Conservation (phyloP, 768 basidiomycete genomes). For the Phaeotremella fagi region DNA sequence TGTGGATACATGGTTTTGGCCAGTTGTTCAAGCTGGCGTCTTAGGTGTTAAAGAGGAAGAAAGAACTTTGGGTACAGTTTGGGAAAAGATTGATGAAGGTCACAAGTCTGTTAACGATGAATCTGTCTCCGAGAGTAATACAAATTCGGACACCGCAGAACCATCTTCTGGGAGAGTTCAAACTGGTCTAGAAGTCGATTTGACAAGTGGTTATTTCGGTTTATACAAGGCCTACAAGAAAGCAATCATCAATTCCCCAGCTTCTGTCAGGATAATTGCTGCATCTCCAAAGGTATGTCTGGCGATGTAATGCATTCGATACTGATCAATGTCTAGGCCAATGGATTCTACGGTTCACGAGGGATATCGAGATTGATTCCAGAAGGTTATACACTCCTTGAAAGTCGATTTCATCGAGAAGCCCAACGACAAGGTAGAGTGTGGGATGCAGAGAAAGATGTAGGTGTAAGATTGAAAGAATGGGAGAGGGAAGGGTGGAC, state of each 20-base stretch:
- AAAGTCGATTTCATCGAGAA: conserved; percentile 63
- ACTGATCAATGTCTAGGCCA: conserved; percentile 59
- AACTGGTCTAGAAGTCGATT: conserved; percentile 54
- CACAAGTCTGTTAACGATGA: conserved; percentile 42
- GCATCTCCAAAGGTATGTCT: conserved; percentile 73
- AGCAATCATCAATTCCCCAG: conserved; percentile 57
- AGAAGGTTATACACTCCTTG: conserved; percentile 85
- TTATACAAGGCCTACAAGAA: conserved; percentile 74
- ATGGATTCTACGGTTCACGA: conserved; percentile 85
- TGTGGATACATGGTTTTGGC: conserved; percentile 61
- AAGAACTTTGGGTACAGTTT: conserved; percentile 49
- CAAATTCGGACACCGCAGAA: not conserved
- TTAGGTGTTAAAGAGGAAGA: conserved; percentile 85
- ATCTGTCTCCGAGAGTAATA: conserved; percentile 3
- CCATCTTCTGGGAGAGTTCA: not conserved
- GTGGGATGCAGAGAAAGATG: conserved; percentile 23
- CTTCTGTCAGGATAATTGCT: conserved; percentile 65
- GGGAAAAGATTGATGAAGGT: conserved; percentile 37
- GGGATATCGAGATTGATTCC: conserved; percentile 92
- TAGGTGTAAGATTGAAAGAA: conserved; percentile 69
- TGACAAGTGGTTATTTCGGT: conserved; percentile 95
- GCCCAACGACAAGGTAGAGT: conserved; percentile 25
- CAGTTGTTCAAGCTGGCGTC: conserved; percentile 84
- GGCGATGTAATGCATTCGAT: not conserved
- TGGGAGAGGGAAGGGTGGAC: conserved; percentile 92